Percentiles rank a stretch among this genome's conserved stretches.
Evolutionary conservation across 805 yeast species (phyloP).

Genomic region (Starmerella vaccinii): DNA sequence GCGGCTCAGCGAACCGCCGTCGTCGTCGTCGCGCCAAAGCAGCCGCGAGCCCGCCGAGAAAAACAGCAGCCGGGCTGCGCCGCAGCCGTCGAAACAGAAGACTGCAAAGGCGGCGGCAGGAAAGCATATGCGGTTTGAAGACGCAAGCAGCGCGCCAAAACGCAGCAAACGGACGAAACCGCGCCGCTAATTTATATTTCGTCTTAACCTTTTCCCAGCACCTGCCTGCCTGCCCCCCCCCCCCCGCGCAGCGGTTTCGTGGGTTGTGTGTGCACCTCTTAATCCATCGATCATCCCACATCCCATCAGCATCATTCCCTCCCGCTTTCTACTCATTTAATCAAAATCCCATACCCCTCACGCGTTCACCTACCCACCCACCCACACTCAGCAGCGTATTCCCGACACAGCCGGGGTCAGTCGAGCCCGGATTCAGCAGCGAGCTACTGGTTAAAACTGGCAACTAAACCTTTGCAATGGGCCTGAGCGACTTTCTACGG

Average conservation of each 20-base stretch:
- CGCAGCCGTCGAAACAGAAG: background rate
- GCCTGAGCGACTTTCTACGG: conserved; percentile 32
- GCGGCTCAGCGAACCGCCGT: conserved; percentile 1
- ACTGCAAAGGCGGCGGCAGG: background rate
- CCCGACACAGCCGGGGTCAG: background rate
- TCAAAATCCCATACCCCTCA: background rate
- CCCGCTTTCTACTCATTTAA: too few species aligned
- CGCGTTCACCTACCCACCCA: background rate
- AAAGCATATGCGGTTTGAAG: conserved; percentile 24
- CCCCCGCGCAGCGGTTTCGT: too few species aligned
- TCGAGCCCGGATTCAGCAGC: too few species aligned
- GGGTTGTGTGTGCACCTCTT: background rate
- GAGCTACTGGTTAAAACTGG: too few species aligned
- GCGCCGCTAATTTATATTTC: background rate
- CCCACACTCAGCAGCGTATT: background rate
- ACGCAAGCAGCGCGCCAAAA: background rate
- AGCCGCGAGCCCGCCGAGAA: background rate
- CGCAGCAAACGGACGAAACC: conserved; percentile 1
- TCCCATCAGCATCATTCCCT: background rate
- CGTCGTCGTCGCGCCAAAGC: background rate
- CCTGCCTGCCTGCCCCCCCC: too few species aligned
- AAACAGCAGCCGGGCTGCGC: background rate
- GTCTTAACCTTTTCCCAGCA: too few species aligned
- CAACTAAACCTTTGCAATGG: too few species aligned
- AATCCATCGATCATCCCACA: background rate